Evolutionary conservation across 208 protist genomes (phyloP).

Genomic region (Herpetomonas muscarum): DNA sequence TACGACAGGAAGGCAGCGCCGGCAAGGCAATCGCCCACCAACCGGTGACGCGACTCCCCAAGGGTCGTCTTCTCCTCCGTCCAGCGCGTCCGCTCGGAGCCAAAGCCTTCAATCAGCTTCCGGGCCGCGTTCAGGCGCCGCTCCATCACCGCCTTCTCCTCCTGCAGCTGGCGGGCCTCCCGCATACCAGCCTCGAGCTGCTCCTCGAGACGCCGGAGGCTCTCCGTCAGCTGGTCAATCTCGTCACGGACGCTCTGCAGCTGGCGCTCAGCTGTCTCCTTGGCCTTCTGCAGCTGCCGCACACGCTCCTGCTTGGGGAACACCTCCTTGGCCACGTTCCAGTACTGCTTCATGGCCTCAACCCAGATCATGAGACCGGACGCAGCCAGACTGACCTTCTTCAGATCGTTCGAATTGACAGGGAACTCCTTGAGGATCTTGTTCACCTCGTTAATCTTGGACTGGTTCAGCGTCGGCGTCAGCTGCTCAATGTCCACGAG

Average conservation of each 20-base stretch:
- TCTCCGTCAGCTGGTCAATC: constrained; percentile 91
- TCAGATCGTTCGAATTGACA: constrained; percentile 89
- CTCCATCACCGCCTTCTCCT: constrained; percentile 94
- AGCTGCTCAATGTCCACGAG: constrained; percentile 90
- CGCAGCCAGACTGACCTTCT: constrained; percentile 90
- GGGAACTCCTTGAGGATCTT: constrained; percentile 90
- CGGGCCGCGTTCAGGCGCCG: constrained; percentile 93
- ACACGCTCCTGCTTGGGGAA: constrained; percentile 95
- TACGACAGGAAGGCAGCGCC: constrained; percentile 97
- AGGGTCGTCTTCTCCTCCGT: constrained; percentile 92
- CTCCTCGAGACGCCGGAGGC: constrained; percentile 86
- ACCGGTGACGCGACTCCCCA: constrained; percentile 64
- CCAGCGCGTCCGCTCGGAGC: constrained; percentile 97
- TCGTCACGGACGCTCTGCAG: constrained; percentile 84
- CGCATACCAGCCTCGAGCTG: constrained; percentile 87
- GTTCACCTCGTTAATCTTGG: constrained; percentile 94
- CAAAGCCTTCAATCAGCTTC: constrained; percentile 96
- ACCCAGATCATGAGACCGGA: constrained; percentile 97
- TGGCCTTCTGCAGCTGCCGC: constrained; percentile 88
- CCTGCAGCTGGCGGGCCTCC: constrained; percentile 91
- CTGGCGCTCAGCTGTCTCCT: constrained; percentile 87
- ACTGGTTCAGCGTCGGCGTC: constrained; percentile 85
- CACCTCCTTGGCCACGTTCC: constrained; percentile 96
- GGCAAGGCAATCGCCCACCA: constrained; percentile 98
- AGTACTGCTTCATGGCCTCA: constrained; percentile 97